A percentile compares a stretch with the other conserved stretches of the same genome.
These are phyloP conservation scores for Steccherinum ochraceum DNA, from an alignment of 768 basidiomycete species.

Conservation along the genomic window DNA sequence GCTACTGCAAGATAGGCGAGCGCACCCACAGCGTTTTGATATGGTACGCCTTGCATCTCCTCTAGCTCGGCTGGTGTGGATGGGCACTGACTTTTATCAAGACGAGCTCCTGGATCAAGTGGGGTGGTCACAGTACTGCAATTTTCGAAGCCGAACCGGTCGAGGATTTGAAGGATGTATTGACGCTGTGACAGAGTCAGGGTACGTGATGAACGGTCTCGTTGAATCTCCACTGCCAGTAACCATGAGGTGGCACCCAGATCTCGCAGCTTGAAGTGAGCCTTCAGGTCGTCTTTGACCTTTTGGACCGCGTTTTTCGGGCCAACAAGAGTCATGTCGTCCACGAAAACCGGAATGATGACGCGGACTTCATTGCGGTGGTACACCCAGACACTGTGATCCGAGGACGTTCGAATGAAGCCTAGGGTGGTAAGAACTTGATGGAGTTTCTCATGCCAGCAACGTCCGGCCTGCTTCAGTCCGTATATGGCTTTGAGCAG, in stretches of 20 bases:
- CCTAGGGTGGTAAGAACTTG: slow-evolving; percentile 2
- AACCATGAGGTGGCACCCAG: slow-evolving; percentile 13
- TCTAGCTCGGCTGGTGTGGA: background rate
- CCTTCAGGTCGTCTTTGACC: background rate
- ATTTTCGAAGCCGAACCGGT: slow-evolving; percentile 11
- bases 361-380: background rate
- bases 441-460: slow-evolving; percentile 17
- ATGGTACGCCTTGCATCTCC: slow-evolving; percentile 14
- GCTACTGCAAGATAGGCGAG: slow-evolving; percentile 28
- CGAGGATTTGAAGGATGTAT: slow-evolving; percentile 18
- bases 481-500: slow-evolving; percentile 21
- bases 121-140: slow-evolving; percentile 2
- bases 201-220: slow-evolving; percentile 8
- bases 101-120: too few species aligned
- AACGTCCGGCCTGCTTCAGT: slow-evolving; percentile 18
- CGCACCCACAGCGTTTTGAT: slow-evolving; percentile 23
- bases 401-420: slow-evolving; percentile 1
- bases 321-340: background rate
- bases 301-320: background rate
- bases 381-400: background rate
- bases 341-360: slow-evolving; percentile 5
- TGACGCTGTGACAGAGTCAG: slow-evolving; percentile 19
- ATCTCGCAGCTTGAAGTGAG: slow-evolving; percentile 10
- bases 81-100: background rate
- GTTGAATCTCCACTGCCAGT: slow-evolving; percentile 13